These are phyloP conservation scores for Rhinocladiella mackenziei DNA, from an alignment of 2,329 filamentous ascomycete genomes.

Conservation along the genomic window DNA sequence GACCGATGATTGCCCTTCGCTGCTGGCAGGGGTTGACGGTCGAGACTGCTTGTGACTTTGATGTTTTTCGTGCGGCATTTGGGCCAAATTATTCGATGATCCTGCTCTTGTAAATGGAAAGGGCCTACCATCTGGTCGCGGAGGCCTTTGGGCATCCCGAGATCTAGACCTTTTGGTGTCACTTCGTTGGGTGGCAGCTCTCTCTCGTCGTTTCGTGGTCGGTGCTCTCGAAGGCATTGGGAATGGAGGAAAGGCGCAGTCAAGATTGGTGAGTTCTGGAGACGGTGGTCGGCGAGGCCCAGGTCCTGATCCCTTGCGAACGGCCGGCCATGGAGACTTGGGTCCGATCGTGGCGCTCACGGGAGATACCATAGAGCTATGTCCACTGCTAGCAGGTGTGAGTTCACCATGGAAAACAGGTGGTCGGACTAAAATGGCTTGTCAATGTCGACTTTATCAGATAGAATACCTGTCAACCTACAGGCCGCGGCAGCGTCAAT, in stretches of 20 bases:
- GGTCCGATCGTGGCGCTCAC: slow-evolving; percentile 51
- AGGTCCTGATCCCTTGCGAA: slow-evolving; percentile 40
- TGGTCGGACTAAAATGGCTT: slow-evolving; percentile 6
- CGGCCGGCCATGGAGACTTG: slow-evolving; percentile 40
- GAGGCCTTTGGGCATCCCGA: slow-evolving; percentile 11
- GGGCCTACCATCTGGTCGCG: slow-evolving; percentile 5
- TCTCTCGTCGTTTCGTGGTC: slow-evolving; percentile 19
- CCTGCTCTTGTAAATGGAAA: slow-evolving; percentile 14
- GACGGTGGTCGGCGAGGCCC: slow-evolving; percentile 40
- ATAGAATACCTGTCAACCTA: slow-evolving; percentile 9
- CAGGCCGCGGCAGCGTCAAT: slow-evolving; percentile 22
- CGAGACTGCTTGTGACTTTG: slow-evolving; percentile 8
- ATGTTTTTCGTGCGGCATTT: slow-evolving; percentile 1
- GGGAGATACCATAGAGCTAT: slow-evolving; percentile 62
- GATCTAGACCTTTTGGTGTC: slow-evolving; percentile 25
- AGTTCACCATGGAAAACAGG: slow-evolving; percentile 41
- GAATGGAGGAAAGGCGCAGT: slow-evolving; percentile 54
- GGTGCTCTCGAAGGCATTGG: slow-evolving; percentile 40
- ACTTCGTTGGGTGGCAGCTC: slow-evolving; percentile 12
- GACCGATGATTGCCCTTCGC: not conserved
- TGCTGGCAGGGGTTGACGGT: slow-evolving; percentile 14
- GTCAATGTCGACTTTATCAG: slow-evolving; percentile 4
- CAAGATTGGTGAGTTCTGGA: slow-evolving; percentile 47
- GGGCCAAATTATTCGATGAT: slow-evolving; percentile 12
- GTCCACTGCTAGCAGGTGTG: slow-evolving; percentile 60